Conservation (phyloP, 257 asterid species). For the Osmanthus fragrans region DNA sequence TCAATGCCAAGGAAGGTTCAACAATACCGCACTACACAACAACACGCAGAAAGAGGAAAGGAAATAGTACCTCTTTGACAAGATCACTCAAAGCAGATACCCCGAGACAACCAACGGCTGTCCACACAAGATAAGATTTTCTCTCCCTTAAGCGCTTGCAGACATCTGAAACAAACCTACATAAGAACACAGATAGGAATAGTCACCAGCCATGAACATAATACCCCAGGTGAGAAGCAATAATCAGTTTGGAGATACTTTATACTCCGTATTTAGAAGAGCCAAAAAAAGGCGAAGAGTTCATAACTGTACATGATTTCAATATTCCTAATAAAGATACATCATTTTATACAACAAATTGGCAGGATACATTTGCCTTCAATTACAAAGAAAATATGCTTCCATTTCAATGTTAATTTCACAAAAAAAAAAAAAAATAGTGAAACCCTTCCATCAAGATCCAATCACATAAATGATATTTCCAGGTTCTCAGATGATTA, state of each 20-base stretch:
- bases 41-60: not conserved
- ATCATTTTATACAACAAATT: not conserved
- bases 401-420: not conserved
- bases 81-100: slow-evolving; percentile 80
- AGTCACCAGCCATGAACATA: slow-evolving; percentile 5
- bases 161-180: slow-evolving; percentile 68
- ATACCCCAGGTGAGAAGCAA: not conserved
- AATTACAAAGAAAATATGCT: not conserved
- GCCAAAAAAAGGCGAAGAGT: not conserved
- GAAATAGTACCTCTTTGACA: slow-evolving; percentile 65
- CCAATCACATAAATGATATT: too few relatives aligned
- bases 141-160: slow-evolving; percentile 76
- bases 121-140: slow-evolving; percentile 79
- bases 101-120: slow-evolving; percentile 90
- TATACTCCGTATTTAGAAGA: not conserved
- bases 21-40: not conserved
- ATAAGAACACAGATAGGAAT: slow-evolving; percentile 21
- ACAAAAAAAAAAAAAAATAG: not conserved
- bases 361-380: not conserved
- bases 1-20: not conserved
- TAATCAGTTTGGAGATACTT: slow-evolving; percentile 2
- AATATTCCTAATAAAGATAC: not conserved
- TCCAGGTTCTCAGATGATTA: not conserved
- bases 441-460: too few relatives aligned
- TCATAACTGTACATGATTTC: slow-evolving; percentile 7